Conservation (phyloP, 202 grass and related monocot genomes). For the Cymbopogon flexuosus region DNA sequence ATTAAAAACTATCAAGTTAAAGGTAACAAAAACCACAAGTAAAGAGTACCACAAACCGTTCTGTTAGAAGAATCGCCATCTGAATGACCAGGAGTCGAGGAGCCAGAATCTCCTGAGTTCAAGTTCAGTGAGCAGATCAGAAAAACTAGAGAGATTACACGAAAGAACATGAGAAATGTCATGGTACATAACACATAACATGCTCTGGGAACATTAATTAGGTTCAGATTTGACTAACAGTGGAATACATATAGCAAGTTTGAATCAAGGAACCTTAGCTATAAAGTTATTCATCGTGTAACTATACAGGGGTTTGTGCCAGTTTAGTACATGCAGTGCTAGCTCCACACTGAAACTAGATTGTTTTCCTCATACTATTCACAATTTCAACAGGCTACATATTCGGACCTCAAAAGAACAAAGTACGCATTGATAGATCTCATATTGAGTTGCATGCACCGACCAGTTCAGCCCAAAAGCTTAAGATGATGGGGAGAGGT, state of each 20-base stretch:
- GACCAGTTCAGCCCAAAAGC: no score
- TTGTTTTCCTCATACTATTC: not conserved
- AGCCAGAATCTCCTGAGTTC: slow-evolving; percentile 63
- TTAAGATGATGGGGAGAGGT: no score
- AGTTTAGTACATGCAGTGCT: slow-evolving; percentile 2
- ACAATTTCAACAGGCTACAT: not conserved
- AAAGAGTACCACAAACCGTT: slow-evolving; percentile 45
- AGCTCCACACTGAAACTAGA: not conserved
- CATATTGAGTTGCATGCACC: no score
- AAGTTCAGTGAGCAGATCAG: slow-evolving; percentile 17
- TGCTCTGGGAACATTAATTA: not conserved
- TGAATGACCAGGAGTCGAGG: slow-evolving; percentile 50
- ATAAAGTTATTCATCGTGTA: slow-evolving; percentile 4
- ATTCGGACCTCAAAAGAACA: not conserved
- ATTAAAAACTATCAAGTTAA: slow-evolving; percentile 27
- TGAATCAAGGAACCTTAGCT: not conserved
- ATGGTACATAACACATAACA: not conserved
- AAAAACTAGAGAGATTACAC: not conserved
- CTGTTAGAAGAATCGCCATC: slow-evolving; percentile 68
- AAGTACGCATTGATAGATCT: slow-evolving; percentile 4
- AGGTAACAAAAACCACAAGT: not conserved
- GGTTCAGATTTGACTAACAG: not conserved
- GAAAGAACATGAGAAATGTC: not conserved
- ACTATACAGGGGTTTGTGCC: not conserved
- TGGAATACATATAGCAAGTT: not conserved